These are phyloP conservation scores for Lactuca sativa DNA, from an alignment of 129 eudicot species.

Conservation along the genomic window DNA sequence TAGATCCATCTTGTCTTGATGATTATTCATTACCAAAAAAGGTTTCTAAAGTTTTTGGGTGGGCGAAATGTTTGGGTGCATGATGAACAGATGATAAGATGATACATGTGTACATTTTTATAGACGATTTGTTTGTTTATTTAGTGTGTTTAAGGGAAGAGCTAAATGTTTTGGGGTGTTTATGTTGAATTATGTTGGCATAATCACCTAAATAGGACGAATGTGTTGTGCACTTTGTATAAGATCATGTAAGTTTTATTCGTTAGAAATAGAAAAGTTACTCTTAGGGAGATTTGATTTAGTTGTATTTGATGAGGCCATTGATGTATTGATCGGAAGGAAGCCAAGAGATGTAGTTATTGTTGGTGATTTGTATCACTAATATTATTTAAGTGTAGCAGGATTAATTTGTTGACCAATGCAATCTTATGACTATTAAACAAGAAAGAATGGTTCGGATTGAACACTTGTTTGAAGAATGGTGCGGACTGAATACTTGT, in stretches of 20 bases:
- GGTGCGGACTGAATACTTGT: too few species aligned
- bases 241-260: background rate
- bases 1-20: constrained; percentile 59
- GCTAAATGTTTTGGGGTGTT: background rate
- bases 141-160: background rate
- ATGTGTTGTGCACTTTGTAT: background rate
- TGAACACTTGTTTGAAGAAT: too few species aligned
- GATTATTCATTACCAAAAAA: constrained; percentile 60
- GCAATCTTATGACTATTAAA: too few species aligned
- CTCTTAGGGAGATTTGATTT: background rate
- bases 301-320: background rate
- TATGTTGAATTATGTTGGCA: background rate
- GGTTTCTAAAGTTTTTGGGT: constrained; percentile 52
- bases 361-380: too few species aligned
- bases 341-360: background rate
- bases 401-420: too few species aligned
- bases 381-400: too few species aligned
- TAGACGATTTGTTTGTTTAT: background rate
- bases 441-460: too few species aligned
- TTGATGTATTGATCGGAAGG: background rate
- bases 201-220: background rate
- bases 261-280: background rate
- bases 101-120: background rate
- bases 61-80: constrained; percentile 72
- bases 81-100: constrained; percentile 21